Base-by-base conservation (phyloP, 202 grass and related monocot genomes). In the Panicum virgatum region DNA sequence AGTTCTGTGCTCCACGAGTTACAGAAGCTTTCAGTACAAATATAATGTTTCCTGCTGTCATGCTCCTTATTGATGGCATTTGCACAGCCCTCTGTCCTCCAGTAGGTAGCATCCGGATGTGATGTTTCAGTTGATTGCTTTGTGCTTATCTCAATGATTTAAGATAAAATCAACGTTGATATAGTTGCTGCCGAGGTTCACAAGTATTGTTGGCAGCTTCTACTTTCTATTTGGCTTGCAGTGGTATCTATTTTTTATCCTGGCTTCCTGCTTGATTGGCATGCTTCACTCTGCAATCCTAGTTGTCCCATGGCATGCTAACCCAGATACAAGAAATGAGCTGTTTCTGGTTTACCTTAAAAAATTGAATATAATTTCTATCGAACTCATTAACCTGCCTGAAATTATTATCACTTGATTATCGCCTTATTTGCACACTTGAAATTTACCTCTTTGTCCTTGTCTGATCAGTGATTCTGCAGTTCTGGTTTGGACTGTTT, bases 401-500 rank as follows among this genome's bases (percentile, higher is more conserved):
- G 42, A 45, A 81, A 48, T 66, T 20, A 12, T 53, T 69, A 3
- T 58, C 20, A 70, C 22, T 69, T 12, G 6, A 38, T 76, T 32
- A 25, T 32, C 7, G 7, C 40, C 37, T 47, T 3, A 12, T 89
- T 82, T 80, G 9, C 46, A 66, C 45, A 47, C 45, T 39, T 13
- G 11, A 63, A 81, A 65, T 26, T 66, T 51, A 43, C 9, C 22
- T 6, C 47, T 36, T 30, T 44, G 39, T 50, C 42, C 14, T 89
- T 80, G 80, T 64, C n/a, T 53, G 3, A 5, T 3, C 22, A 70
- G 16, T 19, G 57, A 60, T 51, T 78, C 1, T 73, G 0, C 19
- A 72, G 34, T 86, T 82, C 29, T 78, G 40, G 9, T 79, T 58
- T 82, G 58, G 77, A 89, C 62, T 65, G 22, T 84, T 89, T 89